Percentiles rank a stretch among this genome's conserved stretches.
phyloP scores from a whole-genome alignment of 1,284 basidiomycete genomes.

The Gomphus bonarii region DNA sequence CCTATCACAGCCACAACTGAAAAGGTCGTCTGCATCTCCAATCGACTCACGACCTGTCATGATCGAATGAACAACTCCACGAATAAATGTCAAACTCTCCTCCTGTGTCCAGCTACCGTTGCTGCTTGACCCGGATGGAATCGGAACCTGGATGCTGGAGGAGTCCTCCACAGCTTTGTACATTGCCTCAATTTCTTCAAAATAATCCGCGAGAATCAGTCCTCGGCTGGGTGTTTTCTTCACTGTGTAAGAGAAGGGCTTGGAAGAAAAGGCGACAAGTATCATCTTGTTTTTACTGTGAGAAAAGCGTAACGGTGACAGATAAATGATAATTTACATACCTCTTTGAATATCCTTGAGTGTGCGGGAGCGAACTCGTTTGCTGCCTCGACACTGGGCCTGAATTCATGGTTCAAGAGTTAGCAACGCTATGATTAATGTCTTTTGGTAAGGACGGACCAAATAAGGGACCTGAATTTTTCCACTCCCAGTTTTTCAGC shows the following conservation, averaged over 20 bases:
- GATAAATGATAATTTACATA: slow-evolving; percentile 3
- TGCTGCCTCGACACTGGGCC: slow-evolving; percentile 19
- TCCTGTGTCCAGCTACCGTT: slow-evolving; percentile 18
- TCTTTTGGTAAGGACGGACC: slow-evolving; percentile 5
- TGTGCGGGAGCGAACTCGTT: slow-evolving; percentile 21
- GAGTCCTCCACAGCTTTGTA: slow-evolving; percentile 18
- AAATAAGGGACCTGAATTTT: slow-evolving; percentile 5
- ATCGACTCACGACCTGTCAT: slow-evolving; percentile 5
- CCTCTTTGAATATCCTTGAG: slow-evolving; percentile 23
- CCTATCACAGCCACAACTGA: slow-evolving; percentile 18
- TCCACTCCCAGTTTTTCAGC: not conserved
- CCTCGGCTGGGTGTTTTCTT: slow-evolving; percentile 23
- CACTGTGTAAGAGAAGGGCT: slow-evolving; percentile 23
- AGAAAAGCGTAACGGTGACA: not conserved
- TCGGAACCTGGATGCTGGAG: slow-evolving; percentile 10
- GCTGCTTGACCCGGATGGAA: not conserved
- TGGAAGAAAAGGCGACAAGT: slow-evolving; percentile 20
- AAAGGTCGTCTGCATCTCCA: slow-evolving; percentile 15
- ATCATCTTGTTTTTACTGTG: slow-evolving; percentile 24
- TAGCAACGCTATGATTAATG: not conserved
- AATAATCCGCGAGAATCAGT: slow-evolving; percentile 20
- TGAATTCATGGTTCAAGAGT: not conserved
- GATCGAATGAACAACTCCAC: slow-evolving; percentile 11
- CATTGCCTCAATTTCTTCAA: slow-evolving; percentile 22
- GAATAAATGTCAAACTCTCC: slow-evolving; percentile 11